phyloP scores from a whole-genome alignment of 2,329 filamentous ascomycete genomes.

The Xylaria sp. region DNA sequence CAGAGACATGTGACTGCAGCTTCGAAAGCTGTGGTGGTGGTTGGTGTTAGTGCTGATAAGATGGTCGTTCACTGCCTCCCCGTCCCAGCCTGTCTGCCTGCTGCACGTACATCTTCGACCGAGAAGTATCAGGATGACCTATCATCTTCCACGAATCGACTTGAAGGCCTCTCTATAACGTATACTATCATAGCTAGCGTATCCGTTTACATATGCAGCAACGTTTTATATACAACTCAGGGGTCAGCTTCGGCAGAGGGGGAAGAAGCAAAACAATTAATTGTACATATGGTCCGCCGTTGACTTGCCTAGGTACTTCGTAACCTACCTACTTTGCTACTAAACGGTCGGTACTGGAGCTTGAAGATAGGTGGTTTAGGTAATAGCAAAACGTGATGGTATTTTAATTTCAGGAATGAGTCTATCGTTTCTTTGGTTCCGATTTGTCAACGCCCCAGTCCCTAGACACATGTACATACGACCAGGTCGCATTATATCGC shows the following conservation, averaged over 20 bases:
- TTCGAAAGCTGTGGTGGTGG: background rate
- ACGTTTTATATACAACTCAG: no score
- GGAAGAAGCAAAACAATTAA: no score
- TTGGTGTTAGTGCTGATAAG: background rate
- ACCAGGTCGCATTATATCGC: no score
- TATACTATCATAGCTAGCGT: background rate
- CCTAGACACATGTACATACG: background rate
- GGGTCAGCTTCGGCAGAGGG: no score
- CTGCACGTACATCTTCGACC: background rate
- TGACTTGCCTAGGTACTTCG: background rate
- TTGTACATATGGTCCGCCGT: background rate
- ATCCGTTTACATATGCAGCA: background rate
- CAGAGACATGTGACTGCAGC: conserved; percentile 8
- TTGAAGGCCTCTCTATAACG: background rate
- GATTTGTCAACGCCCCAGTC: background rate
- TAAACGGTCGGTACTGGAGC: no score
- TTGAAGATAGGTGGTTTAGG: background rate
- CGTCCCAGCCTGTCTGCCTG: no score
- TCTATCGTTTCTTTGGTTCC: background rate
- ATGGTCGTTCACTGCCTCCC: background rate
- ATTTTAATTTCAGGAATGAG: background rate
- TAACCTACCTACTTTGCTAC: no score
- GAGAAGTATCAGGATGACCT: background rate
- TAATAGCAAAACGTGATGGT: background rate
- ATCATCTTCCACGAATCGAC: background rate